Evolutionary conservation across 2,329 filamentous ascomycete species (phyloP), one percentile per base, ranked within the genome.

Genomic region (Beauveria rudraprayagi): DNA sequence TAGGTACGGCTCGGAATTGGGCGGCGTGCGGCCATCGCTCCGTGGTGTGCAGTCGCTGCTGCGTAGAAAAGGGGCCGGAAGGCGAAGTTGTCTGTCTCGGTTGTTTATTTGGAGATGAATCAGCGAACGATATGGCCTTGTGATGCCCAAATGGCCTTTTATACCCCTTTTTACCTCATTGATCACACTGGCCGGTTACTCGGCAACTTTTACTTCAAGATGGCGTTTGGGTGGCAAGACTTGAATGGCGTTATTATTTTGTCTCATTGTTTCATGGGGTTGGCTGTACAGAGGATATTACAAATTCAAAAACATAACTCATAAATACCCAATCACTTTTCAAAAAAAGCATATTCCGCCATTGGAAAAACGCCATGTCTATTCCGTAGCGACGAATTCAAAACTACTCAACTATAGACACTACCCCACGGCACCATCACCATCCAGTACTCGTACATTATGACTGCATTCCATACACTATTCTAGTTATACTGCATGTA

Each of bases 401-500:
- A 43, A 50, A 34, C 46, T 57, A 56, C 51, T n/a, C 37, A 52
- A 26, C 26, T 46, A 51, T 48, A 50, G 34, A 50, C 61, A 54
- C 30, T 55, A 65, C 62, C 63, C 64, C 62, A 61, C 64, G 63
- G 63, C 63, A 65, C 62, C 67, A 61, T 50, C 59, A 61, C 65
- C 62, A 53, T 60, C 57, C 19, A 64, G 60, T 73, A 73, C 34
- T 74, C 66, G 65, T 74, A 74, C 72, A 74, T 66, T 67, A 64
- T 64, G 51, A 67, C 68, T 67, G 67, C 68, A 68, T 62, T 67
- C 60, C 65, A 66, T 60, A 11, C 59, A 40, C 62, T 60, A 46
- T 63, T 69, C 67, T 96, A 97, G 78, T 99, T 99, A 83, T 99
- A 99, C 79, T 97, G 94, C 84, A 94, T 94, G 80, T 99, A 99